Evolutionary conservation across 2,329 filamentous ascomycete genomes (phyloP).

Genomic region (Exophiala viscosa): DNA sequence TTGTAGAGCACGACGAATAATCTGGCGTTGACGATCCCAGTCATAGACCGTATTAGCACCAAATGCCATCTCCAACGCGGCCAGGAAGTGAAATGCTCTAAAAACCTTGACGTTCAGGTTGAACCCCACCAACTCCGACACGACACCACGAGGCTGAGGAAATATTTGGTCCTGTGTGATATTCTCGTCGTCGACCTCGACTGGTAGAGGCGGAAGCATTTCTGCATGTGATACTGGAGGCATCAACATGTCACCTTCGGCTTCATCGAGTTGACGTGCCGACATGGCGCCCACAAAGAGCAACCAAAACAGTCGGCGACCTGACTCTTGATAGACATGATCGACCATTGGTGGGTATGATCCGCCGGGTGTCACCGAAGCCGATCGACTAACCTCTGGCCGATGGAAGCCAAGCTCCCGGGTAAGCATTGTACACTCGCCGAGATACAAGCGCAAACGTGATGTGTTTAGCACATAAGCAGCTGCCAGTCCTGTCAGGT

Average conservation of each 20-base stretch:
- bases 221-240: constrained; percentile 71
- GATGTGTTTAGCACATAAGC: constrained; percentile 40
- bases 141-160: constrained; percentile 62
- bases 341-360: constrained; percentile 29
- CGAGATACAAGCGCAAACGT: constrained; percentile 41
- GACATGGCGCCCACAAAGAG: constrained; percentile 73
- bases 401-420: constrained; percentile 40
- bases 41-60: constrained; percentile 71
- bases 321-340: constrained; percentile 46
- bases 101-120: constrained; percentile 76
- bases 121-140: constrained; percentile 75
- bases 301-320: constrained; percentile 71
- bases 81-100: constrained; percentile 71
- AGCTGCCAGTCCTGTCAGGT: constrained; percentile 41
- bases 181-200: constrained; percentile 79
- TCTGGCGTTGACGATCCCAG: constrained; percentile 71
- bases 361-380: constrained; percentile 28
- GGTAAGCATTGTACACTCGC: constrained; percentile 42
- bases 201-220: constrained; percentile 73
- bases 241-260: constrained; percentile 68
- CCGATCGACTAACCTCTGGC: constrained; percentile 15
- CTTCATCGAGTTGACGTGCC: constrained; percentile 71
- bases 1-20: constrained; percentile 67
- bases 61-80: constrained; percentile 78
- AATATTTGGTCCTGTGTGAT: constrained; percentile 69